phyloP scores from a whole-genome alignment of 169 alveolate species.

The Cryptosporidium meleagridis region DNA sequence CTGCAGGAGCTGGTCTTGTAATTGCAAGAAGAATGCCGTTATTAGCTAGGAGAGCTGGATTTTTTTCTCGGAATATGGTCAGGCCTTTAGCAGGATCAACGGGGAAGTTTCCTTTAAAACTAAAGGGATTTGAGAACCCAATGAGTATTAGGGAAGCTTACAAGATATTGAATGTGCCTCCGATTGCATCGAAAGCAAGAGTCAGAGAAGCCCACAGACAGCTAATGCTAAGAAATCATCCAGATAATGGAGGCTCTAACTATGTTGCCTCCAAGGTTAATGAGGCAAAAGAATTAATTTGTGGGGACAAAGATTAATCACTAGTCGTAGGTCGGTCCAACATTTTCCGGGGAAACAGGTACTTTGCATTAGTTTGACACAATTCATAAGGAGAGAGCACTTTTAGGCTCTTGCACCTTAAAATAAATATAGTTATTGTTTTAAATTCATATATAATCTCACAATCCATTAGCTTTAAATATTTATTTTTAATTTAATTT shows the following conservation, averaged over 20 bases:
- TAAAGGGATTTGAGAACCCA: constrained; percentile 77
- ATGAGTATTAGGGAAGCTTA: constrained; percentile 77
- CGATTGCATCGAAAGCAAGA: constrained; percentile 31
- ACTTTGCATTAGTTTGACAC: not conserved
- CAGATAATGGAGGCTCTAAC: constrained; percentile 92
- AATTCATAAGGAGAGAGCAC: not conserved
- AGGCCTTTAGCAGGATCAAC: not conserved
- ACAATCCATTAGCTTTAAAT: not conserved
- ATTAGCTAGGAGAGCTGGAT: not conserved
- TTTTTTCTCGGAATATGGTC: not conserved
- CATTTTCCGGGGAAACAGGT: not conserved
- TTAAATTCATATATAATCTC: not conserved
- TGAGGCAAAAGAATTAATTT: constrained; percentile 86
- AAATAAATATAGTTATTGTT: not conserved
- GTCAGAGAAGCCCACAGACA: constrained; percentile 82
- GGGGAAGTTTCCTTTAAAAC: constrained; percentile 6
- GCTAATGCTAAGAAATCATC: constrained; percentile 89
- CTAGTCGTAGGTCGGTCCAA: not conserved
- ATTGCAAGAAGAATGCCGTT: not conserved
- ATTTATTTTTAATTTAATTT: not conserved
- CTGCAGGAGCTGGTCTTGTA: constrained; percentile 28
- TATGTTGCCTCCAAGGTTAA: constrained; percentile 91
- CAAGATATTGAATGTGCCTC: constrained; percentile 70
- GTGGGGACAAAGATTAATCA: constrained; percentile 16
- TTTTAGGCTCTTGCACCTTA: not conserved